Percentiles rank a stretch among this genome's conserved stretches.
These are phyloP conservation scores for Pyrenophora graminea DNA, from an alignment of 2,329 filamentous ascomycete species.

Conservation along the genomic window DNA sequence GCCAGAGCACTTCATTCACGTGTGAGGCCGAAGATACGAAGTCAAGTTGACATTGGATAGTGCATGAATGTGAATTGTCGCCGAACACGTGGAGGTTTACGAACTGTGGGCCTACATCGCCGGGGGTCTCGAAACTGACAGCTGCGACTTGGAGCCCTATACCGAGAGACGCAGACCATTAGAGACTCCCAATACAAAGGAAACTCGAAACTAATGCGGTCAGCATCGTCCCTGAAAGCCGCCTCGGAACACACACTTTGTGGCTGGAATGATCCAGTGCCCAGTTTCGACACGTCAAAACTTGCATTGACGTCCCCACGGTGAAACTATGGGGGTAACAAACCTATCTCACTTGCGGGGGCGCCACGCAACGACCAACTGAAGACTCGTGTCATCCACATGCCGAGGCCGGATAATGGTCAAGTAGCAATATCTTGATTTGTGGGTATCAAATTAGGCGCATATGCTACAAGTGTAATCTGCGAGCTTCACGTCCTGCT, in stretches of 20 bases:
- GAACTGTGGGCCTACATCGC: not conserved
- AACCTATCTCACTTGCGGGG: slow-evolving; percentile 12
- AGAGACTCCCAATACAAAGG: too few relatives aligned
- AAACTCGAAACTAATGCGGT: not conserved
- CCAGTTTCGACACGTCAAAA: slow-evolving; percentile 3
- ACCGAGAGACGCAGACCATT: too few relatives aligned
- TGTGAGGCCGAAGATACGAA: too few relatives aligned
- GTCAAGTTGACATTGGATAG: too few relatives aligned
- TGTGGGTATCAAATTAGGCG: slow-evolving; percentile 6
- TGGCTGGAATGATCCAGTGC: not conserved
- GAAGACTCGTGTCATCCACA: not conserved
- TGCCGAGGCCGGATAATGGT: not conserved
- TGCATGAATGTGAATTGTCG: too few relatives aligned
- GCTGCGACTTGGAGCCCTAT: too few relatives aligned
- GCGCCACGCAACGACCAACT: slow-evolving; percentile 6
- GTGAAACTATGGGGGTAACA: slow-evolving; percentile 20
- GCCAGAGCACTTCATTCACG: too few relatives aligned
- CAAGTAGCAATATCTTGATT: slow-evolving; percentile 1
- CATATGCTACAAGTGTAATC: slow-evolving; percentile 8
- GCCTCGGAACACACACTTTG: slow-evolving; percentile 3
- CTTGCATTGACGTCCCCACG: slow-evolving; percentile 8
- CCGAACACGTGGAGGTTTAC: not conserved
- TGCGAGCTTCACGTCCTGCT: slow-evolving; percentile 3
- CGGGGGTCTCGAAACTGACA: not conserved
- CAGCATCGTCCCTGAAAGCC: not conserved